These are phyloP conservation scores for Solanum bulbocastanum DNA, from an alignment of 257 asterid genomes.

Conservation along the genomic window DNA sequence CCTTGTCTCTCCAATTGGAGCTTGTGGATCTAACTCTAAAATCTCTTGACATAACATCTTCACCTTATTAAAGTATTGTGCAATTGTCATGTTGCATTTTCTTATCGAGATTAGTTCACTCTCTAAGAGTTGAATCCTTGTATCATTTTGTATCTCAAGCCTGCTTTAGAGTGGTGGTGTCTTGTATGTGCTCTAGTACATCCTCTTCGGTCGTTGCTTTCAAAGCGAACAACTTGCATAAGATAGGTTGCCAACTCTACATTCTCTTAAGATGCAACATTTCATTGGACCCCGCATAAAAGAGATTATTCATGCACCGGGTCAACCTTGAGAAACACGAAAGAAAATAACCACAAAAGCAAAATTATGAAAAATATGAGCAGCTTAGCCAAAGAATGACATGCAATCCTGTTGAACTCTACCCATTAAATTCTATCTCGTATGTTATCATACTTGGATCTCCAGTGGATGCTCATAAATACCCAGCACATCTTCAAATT, in stretches of 20 bases:
- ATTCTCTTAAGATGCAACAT: background rate
- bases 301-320: background rate
- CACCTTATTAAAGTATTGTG: too few relatives aligned
- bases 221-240: background rate
- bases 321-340: background rate
- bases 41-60: too few relatives aligned
- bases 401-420: background rate
- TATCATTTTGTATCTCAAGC: too few relatives aligned
- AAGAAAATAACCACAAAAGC: background rate
- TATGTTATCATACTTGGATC: constrained; percentile 39
- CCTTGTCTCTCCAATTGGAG: too few relatives aligned
- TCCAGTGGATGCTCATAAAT: constrained; percentile 70
- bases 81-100: too few relatives aligned
- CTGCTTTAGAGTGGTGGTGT: too few relatives aligned
- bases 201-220: too few relatives aligned
- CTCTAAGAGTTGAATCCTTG: too few relatives aligned
- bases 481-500: constrained; percentile 57
- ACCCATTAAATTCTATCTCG: background rate
- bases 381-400: background rate
- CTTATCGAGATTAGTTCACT: too few relatives aligned
- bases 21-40: too few relatives aligned
- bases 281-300: background rate
- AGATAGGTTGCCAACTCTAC: background rate
- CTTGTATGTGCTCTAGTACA: too few relatives aligned
- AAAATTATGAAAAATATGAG: background rate